These are phyloP conservation scores for Beauveria sp. DNA, from an alignment of 2,329 filamentous ascomycete genomes.

Conservation along the genomic window DNA sequence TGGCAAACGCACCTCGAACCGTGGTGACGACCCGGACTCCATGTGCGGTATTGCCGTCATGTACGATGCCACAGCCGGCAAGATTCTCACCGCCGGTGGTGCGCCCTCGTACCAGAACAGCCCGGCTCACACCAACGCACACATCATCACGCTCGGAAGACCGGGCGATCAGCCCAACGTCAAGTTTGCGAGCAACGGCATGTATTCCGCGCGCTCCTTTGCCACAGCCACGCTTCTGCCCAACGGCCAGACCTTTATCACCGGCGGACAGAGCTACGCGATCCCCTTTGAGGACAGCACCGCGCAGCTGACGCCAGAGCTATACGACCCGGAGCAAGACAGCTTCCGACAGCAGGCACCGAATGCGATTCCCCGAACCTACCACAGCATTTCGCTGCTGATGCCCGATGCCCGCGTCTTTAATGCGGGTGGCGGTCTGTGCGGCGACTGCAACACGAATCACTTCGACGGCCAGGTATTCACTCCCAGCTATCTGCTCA, in stretches of 20 bases:
- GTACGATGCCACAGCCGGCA: constrained; percentile 50
- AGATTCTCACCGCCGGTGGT: constrained; percentile 47
- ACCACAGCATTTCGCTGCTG: constrained; percentile 42
- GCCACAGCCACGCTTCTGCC: constrained; percentile 41
- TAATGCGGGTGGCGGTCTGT: constrained; percentile 45
- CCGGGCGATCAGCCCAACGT: constrained; percentile 4
- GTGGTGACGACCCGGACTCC: constrained; percentile 32
- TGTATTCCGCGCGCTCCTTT: constrained; percentile 33
- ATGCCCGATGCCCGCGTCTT: constrained; percentile 43
- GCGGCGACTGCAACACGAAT: constrained; percentile 35
- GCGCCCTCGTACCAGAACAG: constrained; percentile 35
- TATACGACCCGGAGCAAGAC: constrained; percentile 36
- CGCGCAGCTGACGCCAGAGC: constrained; percentile 33
- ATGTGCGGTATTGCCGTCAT: constrained; percentile 51
- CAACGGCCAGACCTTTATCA: constrained; percentile 38
- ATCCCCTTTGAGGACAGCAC: constrained; percentile 37
- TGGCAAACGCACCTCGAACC: constrained; percentile 23
- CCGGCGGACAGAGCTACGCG: constrained; percentile 37
- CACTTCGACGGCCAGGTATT: constrained; percentile 50
- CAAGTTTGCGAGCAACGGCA: constrained; percentile 15
- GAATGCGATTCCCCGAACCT: constrained; percentile 35
- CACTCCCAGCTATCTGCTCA: constrained; percentile 47
- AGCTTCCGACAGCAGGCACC: constrained; percentile 30
- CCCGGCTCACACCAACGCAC: constrained; percentile 34
- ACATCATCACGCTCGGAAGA: constrained; percentile 40